These are phyloP conservation scores for Platismatia glauca DNA, from an alignment of 495 filamentous ascomycete species.

Conservation along the genomic window DNA sequence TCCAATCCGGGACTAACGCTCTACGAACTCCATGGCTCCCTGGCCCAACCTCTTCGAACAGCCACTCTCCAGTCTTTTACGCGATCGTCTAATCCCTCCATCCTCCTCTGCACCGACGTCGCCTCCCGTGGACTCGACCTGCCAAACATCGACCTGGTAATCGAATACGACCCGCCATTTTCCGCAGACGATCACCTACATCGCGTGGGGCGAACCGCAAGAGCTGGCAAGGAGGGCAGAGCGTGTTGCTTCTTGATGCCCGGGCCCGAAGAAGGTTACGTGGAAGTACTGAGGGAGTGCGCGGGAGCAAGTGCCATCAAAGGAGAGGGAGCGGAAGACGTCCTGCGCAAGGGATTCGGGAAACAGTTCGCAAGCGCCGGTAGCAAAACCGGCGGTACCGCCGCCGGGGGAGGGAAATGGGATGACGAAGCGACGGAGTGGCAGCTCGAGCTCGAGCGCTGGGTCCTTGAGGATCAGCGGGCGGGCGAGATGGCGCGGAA, in stretches of 20 bases:
- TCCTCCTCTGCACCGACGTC: conserved; percentile 91
- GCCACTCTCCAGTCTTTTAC: conserved; percentile 74
- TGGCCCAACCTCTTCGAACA: conserved; percentile 77
- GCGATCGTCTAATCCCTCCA: conserved; percentile 49
- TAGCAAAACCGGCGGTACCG: conserved; percentile 27
- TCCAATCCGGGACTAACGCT: conserved; percentile 50
- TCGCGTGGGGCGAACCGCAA: conserved; percentile 87
- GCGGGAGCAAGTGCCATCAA: conserved; percentile 48
- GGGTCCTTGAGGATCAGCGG: conserved; percentile 51
- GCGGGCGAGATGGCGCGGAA: conserved; percentile 64
- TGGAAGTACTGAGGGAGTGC: conserved; percentile 55
- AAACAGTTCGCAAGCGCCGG: conserved; percentile 31
- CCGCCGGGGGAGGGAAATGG: conserved; percentile 44
- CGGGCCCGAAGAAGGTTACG: conserved; percentile 83
- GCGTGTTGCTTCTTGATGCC: conserved; percentile 84
- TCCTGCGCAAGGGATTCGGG: conserved; percentile 53
- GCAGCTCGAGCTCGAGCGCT: conserved; percentile 66
- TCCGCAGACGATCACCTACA: conserved; percentile 85
- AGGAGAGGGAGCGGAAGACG: conserved; percentile 48
- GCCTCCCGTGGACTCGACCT: conserved; percentile 90
- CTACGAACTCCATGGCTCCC: conserved; percentile 89
- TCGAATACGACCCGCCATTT: conserved; percentile 94
- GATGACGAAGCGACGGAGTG: conserved; percentile 65
- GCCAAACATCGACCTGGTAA: conserved; percentile 83
- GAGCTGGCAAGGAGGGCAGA: conserved; percentile 81